Conservation (phyloP, 139 green algal species). For the Micractinium sp. region DNA sequence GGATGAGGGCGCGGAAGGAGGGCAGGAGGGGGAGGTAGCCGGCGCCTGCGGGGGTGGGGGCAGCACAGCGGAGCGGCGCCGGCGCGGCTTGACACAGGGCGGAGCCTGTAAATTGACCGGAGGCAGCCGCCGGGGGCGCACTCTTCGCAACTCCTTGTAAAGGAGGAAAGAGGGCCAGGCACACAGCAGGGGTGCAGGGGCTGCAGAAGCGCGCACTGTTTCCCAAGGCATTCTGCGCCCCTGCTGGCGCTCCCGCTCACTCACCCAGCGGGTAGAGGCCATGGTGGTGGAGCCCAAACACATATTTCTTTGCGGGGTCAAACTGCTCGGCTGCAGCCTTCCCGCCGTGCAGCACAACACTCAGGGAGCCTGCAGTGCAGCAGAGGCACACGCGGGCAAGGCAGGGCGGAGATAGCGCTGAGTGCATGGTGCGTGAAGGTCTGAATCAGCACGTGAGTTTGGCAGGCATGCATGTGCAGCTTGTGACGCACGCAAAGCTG, state of each 20-base stretch:
- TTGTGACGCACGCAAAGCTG: not conserved
- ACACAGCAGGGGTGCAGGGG: not conserved
- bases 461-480: no score
- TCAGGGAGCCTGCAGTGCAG: constrained; percentile 34
- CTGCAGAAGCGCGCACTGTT: not conserved
- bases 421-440: no score
- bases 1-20: constrained; percentile 55
- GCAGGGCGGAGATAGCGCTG: not conserved
- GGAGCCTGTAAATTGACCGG: not conserved
- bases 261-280: constrained; percentile 80
- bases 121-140: not conserved
- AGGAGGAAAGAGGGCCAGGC: not conserved
- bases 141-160: no score
- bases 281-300: constrained; percentile 86
- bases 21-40: constrained; percentile 76
- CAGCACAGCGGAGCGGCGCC: no score
- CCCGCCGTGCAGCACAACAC: constrained; percentile 54
- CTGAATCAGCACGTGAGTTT: not conserved
- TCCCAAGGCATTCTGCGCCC: no score
- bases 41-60: constrained; percentile 29
- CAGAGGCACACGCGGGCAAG: not conserved
- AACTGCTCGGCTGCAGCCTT: constrained; percentile 6
- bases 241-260: not conserved
- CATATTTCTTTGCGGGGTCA: constrained; percentile 49
- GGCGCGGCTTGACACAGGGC: not conserved